phyloP scores from a whole-genome alignment of 208 protist species.

The Leishmania lainsoni region DNA sequence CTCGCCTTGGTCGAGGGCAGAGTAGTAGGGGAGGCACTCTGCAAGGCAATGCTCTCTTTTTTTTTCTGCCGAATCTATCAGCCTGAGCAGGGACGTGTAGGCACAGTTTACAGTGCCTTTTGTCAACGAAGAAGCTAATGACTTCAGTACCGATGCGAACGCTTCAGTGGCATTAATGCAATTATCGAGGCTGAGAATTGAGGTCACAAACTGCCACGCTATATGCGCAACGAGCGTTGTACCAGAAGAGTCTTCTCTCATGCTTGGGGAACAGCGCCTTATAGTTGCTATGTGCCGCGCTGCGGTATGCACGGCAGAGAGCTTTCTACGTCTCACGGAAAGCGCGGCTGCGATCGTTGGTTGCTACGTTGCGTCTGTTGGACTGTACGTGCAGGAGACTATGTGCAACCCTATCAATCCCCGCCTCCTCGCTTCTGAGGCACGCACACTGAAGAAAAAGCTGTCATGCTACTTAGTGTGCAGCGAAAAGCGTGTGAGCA shows the following conservation, averaged over 20 bases:
- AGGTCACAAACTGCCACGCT: conserved; percentile 41
- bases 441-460: background rate
- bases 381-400: conserved; percentile 35
- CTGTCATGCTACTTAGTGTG: conserved; percentile 32
- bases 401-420: conserved; percentile 19
- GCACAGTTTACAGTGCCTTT: conserved; percentile 64
- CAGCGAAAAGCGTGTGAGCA: conserved; percentile 37
- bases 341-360: conserved; percentile 36
- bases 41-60: conserved; percentile 47
- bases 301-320: conserved; percentile 25
- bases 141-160: conserved; percentile 65
- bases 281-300: conserved; percentile 48
- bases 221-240: conserved; percentile 45
- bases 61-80: conserved; percentile 40
- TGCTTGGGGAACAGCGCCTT: conserved; percentile 49
- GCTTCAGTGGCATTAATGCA: conserved; percentile 51
- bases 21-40: conserved; percentile 33
- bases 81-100: conserved; percentile 26
- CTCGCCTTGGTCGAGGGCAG: conserved; percentile 34
- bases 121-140: conserved; percentile 49
- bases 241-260: conserved; percentile 46
- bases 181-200: conserved; percentile 58
- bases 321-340: conserved; percentile 39
- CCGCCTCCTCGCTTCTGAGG: conserved; percentile 9
- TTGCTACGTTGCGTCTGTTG: conserved; percentile 44